A percentile compares a stretch with the other conserved stretches of the same genome.
phyloP scores from a whole-genome alignment of 345 rosid genomes.

The Punica granatum region DNA sequence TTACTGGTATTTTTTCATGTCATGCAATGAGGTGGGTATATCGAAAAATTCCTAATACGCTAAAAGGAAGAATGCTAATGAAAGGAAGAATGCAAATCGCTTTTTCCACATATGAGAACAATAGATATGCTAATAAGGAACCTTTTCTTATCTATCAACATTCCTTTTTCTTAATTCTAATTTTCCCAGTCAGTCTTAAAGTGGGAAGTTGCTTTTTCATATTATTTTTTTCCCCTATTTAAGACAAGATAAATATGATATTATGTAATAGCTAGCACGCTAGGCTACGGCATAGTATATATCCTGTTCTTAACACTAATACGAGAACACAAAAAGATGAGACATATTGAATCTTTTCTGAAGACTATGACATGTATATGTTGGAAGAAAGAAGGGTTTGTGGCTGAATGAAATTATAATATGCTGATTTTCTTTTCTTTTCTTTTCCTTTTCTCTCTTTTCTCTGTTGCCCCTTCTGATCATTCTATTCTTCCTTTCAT shows the following conservation, averaged over 20 bases:
- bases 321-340: slow-evolving; percentile 12
- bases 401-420: neutral
- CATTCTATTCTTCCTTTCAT: neutral
- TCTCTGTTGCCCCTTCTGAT: no score
- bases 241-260: neutral
- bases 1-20: no score
- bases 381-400: neutral
- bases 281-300: no score
- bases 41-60: no score
- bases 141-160: neutral
- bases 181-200: neutral
- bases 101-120: neutral
- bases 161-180: neutral
- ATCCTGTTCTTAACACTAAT: slow-evolving; percentile 13
- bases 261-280: no score
- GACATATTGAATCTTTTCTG: slow-evolving; percentile 14
- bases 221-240: neutral
- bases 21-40: no score
- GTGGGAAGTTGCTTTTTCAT: slow-evolving; percentile 3
- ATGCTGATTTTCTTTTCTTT: neutral
- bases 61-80: no score
- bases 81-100: slow-evolving; percentile 1
- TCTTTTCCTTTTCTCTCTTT: neutral
- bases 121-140: neutral
- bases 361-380: neutral